Evolutionary conservation across 805 yeast genomes (phyloP).

Genomic region (Starmerella geochares): DNA sequence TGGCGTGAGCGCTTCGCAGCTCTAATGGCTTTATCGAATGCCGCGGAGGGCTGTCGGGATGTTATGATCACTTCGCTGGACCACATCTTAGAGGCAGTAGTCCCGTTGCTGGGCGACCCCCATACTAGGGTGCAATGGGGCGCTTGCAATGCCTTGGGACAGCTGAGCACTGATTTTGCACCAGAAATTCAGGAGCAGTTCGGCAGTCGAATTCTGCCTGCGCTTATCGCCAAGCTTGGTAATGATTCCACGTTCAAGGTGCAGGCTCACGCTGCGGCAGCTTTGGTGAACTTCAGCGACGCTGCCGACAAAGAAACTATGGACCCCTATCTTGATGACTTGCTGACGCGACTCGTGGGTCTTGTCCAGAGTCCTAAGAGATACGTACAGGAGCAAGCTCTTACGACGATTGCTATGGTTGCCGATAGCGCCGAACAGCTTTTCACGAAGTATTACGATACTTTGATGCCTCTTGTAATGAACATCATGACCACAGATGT

Average conservation of each 20-base stretch:
- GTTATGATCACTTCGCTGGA: slow-evolving; percentile 74
- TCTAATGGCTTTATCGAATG: slow-evolving; percentile 89
- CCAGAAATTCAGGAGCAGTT: slow-evolving; percentile 73
- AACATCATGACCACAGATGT: slow-evolving; percentile 69
- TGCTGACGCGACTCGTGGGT: slow-evolving; percentile 62
- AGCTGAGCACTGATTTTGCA: slow-evolving; percentile 92
- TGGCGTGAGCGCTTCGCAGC: slow-evolving; percentile 98
- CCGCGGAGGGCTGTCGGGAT: slow-evolving; percentile 95
- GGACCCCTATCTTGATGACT: slow-evolving; percentile 84
- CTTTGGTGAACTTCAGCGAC: slow-evolving; percentile 88
- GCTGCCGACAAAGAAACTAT: slow-evolving; percentile 76
- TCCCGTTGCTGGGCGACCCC: slow-evolving; percentile 73
- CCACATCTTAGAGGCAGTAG: slow-evolving; percentile 67
- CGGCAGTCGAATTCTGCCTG: slow-evolving; percentile 74
- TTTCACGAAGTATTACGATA: slow-evolving; percentile 84
- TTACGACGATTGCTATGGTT: slow-evolving; percentile 91
- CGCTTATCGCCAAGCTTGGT: slow-evolving; percentile 70
- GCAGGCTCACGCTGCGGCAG: slow-evolving; percentile 98
- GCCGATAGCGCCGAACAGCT: slow-evolving; percentile 92
- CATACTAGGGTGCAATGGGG: slow-evolving; percentile 96
- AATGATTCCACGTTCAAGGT: slow-evolving; percentile 65
- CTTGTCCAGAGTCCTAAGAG: slow-evolving; percentile 76
- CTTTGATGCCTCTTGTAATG: slow-evolving; percentile 80
- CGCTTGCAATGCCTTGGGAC: slow-evolving; percentile 93
- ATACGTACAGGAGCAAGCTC: slow-evolving; percentile 93